phyloP scores from a whole-genome alignment of 1,284 basidiomycete genomes.

The Mycocalia duriaeana region DNA sequence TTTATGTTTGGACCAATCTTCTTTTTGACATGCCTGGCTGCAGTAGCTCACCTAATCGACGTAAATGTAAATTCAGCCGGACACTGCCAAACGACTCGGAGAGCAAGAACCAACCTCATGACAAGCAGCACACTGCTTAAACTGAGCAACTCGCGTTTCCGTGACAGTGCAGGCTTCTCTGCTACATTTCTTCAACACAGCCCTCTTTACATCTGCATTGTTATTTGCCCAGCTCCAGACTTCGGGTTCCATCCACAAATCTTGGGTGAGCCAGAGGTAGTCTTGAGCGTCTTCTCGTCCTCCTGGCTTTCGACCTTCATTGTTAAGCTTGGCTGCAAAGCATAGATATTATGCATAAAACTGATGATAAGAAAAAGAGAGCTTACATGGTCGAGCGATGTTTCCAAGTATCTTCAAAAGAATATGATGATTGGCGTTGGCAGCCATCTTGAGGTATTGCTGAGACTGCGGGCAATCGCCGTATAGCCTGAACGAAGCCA shows the following conservation, averaged over 20 bases:
- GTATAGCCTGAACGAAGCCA: conserved; percentile 36
- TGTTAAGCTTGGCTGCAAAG: conserved; percentile 27
- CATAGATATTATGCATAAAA: conserved; percentile 1
- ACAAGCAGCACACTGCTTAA: conserved; percentile 30
- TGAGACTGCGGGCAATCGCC: conserved; percentile 33
- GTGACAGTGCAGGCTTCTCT: conserved; percentile 17
- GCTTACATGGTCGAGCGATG: conserved; percentile 29
- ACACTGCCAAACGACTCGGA: too few relatives aligned
- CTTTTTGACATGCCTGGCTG: conserved; percentile 31
- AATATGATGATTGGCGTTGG: conserved; percentile 28
- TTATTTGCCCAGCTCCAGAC: conserved; percentile 40
- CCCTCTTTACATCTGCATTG: conserved; percentile 24
- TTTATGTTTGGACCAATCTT: conserved; percentile 35
- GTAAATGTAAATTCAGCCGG: too few relatives aligned
- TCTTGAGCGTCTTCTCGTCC: conserved; percentile 39
- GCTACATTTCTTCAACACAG: conserved; percentile 26
- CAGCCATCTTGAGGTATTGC: conserved; percentile 33
- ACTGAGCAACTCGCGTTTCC: conserved; percentile 25
- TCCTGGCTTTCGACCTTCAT: conserved; percentile 25
- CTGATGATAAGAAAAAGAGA: conserved; percentile 8
- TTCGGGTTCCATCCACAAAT: conserved; percentile 36
- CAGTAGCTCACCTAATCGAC: conserved; percentile 36
- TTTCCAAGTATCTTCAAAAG: conserved; percentile 34
- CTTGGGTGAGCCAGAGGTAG: conserved; percentile 39
- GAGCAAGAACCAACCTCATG: conserved; percentile 14